A percentile compares a stretch with the other conserved stretches of the same genome.
Evolutionary conservation across 148 eudicot genomes (phyloP).

Genomic region (Rhododendron molle): DNA sequence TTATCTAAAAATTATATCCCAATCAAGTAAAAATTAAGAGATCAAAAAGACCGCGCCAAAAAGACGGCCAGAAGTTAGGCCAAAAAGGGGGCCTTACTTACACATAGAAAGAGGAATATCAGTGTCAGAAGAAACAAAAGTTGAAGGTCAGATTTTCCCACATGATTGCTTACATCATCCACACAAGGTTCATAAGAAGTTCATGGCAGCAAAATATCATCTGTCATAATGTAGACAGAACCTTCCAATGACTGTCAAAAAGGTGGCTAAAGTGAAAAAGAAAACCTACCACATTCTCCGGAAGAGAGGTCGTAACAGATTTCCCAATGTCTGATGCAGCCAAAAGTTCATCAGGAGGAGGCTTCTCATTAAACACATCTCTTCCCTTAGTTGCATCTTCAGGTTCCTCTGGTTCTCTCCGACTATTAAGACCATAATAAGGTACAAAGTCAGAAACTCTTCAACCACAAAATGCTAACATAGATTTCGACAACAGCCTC

Average conservation of each 20-base stretch:
- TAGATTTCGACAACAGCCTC: background rate
- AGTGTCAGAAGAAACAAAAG: background rate
- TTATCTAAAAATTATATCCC: too few species aligned
- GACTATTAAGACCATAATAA: conserved; percentile 47
- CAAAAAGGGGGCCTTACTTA: background rate
- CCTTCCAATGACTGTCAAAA: background rate
- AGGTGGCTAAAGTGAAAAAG: background rate
- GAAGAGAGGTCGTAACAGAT: conserved; percentile 78
- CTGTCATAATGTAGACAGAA: background rate
- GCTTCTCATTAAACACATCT: conserved; percentile 96
- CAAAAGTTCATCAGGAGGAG: conserved; percentile 97
- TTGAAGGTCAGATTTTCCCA: background rate
- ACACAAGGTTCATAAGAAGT: background rate
- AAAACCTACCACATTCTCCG: conserved; percentile 83
- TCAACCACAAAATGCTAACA: background rate
- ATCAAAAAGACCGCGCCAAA: too few species aligned
- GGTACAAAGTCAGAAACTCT: conserved; percentile 3
- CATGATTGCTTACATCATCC: background rate
- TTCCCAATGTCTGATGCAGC: conserved; percentile 94
- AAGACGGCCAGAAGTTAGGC: too few species aligned
- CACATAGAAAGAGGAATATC: background rate
- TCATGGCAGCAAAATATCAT: background rate
- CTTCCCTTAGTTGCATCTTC: conserved; percentile 95
- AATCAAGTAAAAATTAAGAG: too few species aligned
- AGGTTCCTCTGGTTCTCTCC: conserved; percentile 97